Evolutionary conservation across 2,329 filamentous ascomycete genomes (phyloP).

Genomic region (Calonectria naviculata): DNA sequence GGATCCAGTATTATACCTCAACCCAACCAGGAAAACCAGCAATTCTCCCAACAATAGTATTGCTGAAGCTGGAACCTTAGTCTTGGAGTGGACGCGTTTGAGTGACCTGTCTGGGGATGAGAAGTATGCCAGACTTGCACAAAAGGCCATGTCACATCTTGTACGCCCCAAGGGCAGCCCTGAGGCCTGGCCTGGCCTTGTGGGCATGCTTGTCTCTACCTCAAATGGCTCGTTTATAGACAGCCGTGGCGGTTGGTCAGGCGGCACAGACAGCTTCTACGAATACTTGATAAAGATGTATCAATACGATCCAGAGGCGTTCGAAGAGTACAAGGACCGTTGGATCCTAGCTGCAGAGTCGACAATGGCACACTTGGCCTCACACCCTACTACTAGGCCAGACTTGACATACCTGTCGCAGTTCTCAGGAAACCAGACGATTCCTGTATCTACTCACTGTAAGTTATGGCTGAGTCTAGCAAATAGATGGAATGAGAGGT

Average conservation of each 20-base stretch:
- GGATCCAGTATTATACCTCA: background rate
- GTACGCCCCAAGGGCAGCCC: background rate
- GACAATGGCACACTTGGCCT: background rate
- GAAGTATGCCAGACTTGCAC: background rate
- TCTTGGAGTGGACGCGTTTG: background rate
- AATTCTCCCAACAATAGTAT: background rate
- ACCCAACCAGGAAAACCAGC: background rate
- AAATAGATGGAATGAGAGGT: no score
- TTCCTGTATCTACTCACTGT: background rate
- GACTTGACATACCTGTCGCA: background rate
- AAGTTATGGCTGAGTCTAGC: no score
- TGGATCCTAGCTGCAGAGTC: background rate
- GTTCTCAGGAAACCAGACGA: background rate
- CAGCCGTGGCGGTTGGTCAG: background rate
- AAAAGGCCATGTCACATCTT: background rate
- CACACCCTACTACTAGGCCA: background rate
- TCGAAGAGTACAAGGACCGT: background rate
- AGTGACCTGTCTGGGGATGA: background rate
- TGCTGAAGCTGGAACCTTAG: background rate
- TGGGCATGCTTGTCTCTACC: background rate
- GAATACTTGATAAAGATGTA: slow-evolving; percentile 4
- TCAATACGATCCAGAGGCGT: background rate
- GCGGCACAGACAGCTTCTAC: background rate
- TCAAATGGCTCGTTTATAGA: background rate
- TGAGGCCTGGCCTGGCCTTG: background rate